These are phyloP conservation scores for Neurospora sp. DNA, from an alignment of 495 filamentous ascomycete genomes.

Conservation along the genomic window DNA sequence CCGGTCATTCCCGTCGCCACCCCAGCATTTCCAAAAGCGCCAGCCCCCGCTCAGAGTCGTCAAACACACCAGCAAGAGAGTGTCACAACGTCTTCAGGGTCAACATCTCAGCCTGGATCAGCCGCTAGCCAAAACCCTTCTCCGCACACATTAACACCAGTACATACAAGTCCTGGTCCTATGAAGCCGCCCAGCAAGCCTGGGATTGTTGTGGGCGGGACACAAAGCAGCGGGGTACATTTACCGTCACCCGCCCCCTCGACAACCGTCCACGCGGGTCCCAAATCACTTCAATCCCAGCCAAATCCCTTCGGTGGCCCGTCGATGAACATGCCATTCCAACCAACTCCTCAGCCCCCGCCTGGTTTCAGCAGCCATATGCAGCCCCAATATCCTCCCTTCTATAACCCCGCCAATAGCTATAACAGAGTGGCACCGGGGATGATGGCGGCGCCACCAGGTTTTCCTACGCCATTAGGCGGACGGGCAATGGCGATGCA, in stretches of 20 bases:
- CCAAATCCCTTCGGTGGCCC: conserved; percentile 28
- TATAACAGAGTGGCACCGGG: conserved; percentile 32
- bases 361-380: conserved; percentile 31
- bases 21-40: conserved; percentile 70
- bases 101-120: conserved; percentile 37
- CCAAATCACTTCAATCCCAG: conserved; percentile 28
- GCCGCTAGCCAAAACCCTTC: conserved; percentile 55
- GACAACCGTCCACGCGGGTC: conserved; percentile 14
- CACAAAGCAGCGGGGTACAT: conserved; percentile 5
- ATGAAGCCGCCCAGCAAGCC: conserved; percentile 37
- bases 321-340: conserved; percentile 25
- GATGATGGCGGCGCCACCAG: conserved; percentile 44
- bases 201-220: conserved; percentile 3
- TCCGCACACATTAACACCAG: conserved; percentile 47
- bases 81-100: conserved; percentile 56
- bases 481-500: conserved; percentile 55
- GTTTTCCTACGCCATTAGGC: conserved; percentile 51
- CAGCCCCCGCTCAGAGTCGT: conserved; percentile 64
- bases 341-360: conserved; percentile 21
- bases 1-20: conserved; percentile 71
- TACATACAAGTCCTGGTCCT: conserved; percentile 46
- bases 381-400: conserved; percentile 12
- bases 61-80: conserved; percentile 73
- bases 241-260: conserved; percentile 14
- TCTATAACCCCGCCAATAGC: conserved; percentile 12